phyloP scores from a whole-genome alignment of 495 filamentous ascomycete genomes.

The Aspergillus avenaceus region DNA sequence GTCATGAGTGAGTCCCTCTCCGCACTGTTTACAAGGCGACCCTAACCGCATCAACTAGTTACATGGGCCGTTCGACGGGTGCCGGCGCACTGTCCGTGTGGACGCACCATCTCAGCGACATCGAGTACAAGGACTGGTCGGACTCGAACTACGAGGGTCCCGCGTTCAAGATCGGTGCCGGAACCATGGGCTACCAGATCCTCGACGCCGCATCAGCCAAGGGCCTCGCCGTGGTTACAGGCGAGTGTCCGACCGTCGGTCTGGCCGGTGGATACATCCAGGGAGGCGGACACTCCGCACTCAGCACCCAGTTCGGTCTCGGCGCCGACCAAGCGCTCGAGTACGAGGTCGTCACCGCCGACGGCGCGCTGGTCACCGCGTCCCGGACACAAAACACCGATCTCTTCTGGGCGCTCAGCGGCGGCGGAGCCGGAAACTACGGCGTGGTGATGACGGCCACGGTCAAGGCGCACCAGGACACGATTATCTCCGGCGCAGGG shows the following conservation, averaged over 20 bases:
- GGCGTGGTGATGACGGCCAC: conserved; percentile 57
- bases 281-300: conserved; percentile 59
- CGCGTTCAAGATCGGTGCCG: conserved; percentile 54
- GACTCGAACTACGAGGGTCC: conserved; percentile 42
- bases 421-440: conserved; percentile 62
- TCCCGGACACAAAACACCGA: conserved; percentile 53
- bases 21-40: not conserved
- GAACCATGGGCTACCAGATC: conserved; percentile 47
- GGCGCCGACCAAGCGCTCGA: conserved; percentile 61
- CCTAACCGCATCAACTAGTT: conserved; percentile 21
- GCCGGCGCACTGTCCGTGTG: conserved; percentile 52
- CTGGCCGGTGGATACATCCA: conserved; percentile 55
- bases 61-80: conserved; percentile 56
- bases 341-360: conserved; percentile 57
- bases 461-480: conserved; percentile 40
- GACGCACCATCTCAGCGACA: conserved; percentile 54
- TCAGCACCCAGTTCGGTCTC: conserved; percentile 52
- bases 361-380: conserved; percentile 47
- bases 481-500: conserved; percentile 21
- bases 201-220: conserved; percentile 39
- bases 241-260: conserved; percentile 39
- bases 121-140: conserved; percentile 37
- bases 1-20: conserved; percentile 39
- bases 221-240: conserved; percentile 28
- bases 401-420: conserved; percentile 66